Evolutionary conservation across 176 grass and related monocot species (phyloP).

Genomic region (Avena insularis): DNA sequence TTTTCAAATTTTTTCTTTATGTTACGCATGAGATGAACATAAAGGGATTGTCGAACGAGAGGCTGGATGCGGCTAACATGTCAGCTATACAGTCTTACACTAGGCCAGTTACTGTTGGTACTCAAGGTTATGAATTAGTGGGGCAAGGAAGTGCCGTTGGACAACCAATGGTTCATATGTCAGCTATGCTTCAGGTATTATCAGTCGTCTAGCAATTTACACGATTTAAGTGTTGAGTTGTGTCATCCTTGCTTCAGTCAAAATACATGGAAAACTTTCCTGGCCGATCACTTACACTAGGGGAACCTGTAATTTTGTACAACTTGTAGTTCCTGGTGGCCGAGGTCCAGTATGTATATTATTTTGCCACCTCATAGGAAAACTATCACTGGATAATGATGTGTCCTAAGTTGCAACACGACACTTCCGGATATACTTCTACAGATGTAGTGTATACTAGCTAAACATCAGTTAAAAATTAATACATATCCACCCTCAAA

Average conservation of each 20-base stretch:
- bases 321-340: neutral
- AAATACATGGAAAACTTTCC: neutral
- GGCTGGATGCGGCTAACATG: conserved; percentile 54
- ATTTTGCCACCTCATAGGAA: neutral
- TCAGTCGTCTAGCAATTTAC: conserved; percentile 20
- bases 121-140: conserved; percentile 82
- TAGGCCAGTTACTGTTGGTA: conserved; percentile 53
- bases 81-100: conserved; percentile 70
- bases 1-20: conserved; percentile 94
- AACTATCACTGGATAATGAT: neutral
- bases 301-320: neutral
- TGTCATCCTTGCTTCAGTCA: conserved; percentile 19
- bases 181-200: conserved; percentile 87
- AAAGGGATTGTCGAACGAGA: conserved; percentile 58
- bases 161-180: conserved; percentile 79
- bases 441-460: neutral
- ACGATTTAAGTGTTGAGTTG: conserved; percentile 16
- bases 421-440: neutral
- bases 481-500: too few species aligned
- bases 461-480: neutral
- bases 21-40: conserved; percentile 80
- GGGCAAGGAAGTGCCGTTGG: conserved; percentile 86
- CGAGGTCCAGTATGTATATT: neutral
- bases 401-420: neutral
- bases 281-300: neutral